A percentile compares a stretch with the other conserved stretches of the same genome.
Evolutionary conservation across 495 filamentous ascomycete genomes (phyloP).

Genomic region (Pseudevernia furfuracea): DNA sequence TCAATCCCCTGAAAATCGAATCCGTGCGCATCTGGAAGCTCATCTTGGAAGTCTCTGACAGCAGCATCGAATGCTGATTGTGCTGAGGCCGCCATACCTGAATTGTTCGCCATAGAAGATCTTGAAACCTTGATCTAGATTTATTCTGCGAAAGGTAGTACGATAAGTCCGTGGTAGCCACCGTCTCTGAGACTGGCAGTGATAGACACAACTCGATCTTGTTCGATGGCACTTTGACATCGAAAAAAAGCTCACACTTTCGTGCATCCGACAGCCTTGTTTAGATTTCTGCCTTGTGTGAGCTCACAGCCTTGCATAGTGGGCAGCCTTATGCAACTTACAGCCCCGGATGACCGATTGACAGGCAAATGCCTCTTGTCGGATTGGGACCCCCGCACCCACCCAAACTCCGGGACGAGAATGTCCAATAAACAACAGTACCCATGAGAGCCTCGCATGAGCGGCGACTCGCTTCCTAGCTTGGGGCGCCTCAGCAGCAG

Average conservation of each 20-base stretch:
- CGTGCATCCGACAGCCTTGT: background rate
- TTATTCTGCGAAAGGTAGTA: background rate
- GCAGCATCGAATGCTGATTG: constrained; percentile 2
- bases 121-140: too few relatives aligned
- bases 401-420: too few relatives aligned
- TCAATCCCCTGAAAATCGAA: constrained; percentile 9
- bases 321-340: too few relatives aligned
- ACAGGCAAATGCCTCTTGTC: background rate
- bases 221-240: too few relatives aligned
- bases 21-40: background rate
- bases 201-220: too few relatives aligned
- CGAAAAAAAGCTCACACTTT: too few relatives aligned
- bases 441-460: background rate
- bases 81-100: background rate
- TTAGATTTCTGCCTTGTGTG: background rate
- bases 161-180: background rate
- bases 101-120: background rate
- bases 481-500: background rate
- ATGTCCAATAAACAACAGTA: too few relatives aligned
- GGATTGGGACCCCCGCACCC: background rate
- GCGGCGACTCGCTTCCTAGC: background rate
- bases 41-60: constrained; percentile 4
- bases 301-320: background rate
- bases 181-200: too few relatives aligned
- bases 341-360: too few relatives aligned